Conservation (phyloP, 139 green algal genomes). For the Chlamydomonas applanata region DNA sequence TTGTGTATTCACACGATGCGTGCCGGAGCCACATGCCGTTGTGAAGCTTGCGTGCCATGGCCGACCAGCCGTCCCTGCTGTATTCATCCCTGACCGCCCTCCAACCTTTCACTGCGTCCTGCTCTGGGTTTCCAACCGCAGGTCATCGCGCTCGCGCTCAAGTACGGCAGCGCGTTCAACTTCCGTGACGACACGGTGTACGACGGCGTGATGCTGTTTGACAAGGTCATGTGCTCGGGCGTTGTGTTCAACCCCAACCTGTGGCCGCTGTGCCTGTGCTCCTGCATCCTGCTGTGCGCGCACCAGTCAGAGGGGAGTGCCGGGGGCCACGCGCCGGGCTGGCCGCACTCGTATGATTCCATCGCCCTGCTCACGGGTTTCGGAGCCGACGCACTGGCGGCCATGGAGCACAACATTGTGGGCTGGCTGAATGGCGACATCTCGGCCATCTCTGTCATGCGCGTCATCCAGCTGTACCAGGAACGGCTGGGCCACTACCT, state of each 20-base stretch:
- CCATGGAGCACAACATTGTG: slow-evolving; percentile 44
- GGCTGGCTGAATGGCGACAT: slow-evolving; percentile 27
- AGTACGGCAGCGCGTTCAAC: slow-evolving; percentile 36
- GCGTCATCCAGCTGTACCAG: slow-evolving; percentile 76
- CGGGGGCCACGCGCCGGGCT: background rate
- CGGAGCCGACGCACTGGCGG: slow-evolving; percentile 10
- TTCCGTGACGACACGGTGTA: slow-evolving; percentile 42
- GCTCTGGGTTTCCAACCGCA: background rate
- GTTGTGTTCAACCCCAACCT: slow-evolving; percentile 21
- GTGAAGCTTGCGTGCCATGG: no score
- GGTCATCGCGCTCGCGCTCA: slow-evolving; percentile 37
- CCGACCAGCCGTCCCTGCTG: no score
- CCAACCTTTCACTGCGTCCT: no score
- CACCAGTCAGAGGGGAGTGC: background rate
- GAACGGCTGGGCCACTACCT: slow-evolving; percentile 70
- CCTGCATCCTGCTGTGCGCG: slow-evolving; percentile 34
- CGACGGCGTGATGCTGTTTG: slow-evolving; percentile 43
- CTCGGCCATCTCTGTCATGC: slow-evolving; percentile 63
- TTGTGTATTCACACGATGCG: no score
- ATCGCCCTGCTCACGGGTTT: slow-evolving; percentile 35
- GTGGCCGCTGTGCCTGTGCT: slow-evolving; percentile 40
- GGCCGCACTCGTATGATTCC: slow-evolving; percentile 1
- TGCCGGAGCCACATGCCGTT: no score
- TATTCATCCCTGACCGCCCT: no score
- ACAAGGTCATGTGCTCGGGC: slow-evolving; percentile 32